phyloP scores from a whole-genome alignment of 2,329 filamentous ascomycete species.

The Pseudogymnoascus destructans region DNA sequence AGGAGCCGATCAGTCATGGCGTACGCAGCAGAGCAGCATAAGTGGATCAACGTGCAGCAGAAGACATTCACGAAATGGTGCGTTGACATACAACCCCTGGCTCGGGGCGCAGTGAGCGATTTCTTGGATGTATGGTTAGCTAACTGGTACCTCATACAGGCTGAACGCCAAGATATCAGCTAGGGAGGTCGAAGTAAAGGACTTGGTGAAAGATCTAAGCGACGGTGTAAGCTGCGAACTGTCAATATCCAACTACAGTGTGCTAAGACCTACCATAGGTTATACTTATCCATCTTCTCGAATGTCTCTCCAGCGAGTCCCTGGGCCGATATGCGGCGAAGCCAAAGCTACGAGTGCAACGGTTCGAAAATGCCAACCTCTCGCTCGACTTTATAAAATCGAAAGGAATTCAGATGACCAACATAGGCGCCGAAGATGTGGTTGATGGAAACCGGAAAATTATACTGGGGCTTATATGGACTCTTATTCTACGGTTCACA shows the following conservation, averaged over 20 bases:
- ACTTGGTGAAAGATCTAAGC: conserved; percentile 78
- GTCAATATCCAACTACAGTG: conserved; percentile 9
- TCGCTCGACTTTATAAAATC: conserved; percentile 87
- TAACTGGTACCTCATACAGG: conserved; percentile 36
- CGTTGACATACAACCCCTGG: conserved; percentile 5
- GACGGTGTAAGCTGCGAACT: conserved; percentile 60
- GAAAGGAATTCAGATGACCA: conserved; percentile 90
- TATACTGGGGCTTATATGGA: conserved; percentile 95
- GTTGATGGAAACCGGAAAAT: conserved; percentile 98
- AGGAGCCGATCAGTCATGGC: conserved; percentile 35
- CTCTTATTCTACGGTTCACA: conserved; percentile 90
- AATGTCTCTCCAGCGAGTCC: conserved; percentile 88
- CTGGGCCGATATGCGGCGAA: conserved; percentile 94
- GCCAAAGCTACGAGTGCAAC: conserved; percentile 89
- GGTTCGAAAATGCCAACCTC: conserved; percentile 96
- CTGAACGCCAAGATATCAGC: conserved; percentile 87
- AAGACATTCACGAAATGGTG: conserved; percentile 99
- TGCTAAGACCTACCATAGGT: conserved; percentile 41
- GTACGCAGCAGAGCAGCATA: conserved; percentile 47
- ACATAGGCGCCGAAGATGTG: conserved; percentile 95
- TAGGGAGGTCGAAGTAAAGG: conserved; percentile 66
- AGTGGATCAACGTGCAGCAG: conserved; percentile 74
- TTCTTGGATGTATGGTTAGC: not conserved
- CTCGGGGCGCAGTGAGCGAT: conserved; percentile 10
- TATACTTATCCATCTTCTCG: conserved; percentile 89